These are phyloP conservation scores for Saksenaea vasiformis DNA, from an alignment of 371 early-diverging fungal species.

Conservation along the genomic window DNA sequence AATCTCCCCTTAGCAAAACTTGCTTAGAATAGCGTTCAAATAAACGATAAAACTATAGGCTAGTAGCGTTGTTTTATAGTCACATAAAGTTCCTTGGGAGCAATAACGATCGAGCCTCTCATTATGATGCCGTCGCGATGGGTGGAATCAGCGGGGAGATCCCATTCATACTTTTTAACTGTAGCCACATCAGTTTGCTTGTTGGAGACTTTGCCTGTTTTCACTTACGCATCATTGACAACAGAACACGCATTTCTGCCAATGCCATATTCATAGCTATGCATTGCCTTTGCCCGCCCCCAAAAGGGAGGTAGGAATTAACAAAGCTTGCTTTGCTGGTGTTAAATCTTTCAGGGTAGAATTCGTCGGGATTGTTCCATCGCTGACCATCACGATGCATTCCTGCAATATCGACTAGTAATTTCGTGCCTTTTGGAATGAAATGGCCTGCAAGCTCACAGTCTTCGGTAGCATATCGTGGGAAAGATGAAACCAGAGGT, in stretches of 20 bases:
- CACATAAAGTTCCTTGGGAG: no score
- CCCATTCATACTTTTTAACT: no score
- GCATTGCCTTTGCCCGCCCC: slow-evolving; percentile 30
- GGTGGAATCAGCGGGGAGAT: no score
- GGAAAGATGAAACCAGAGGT: slow-evolving; percentile 4
- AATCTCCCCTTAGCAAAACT: no score
- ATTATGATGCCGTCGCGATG: no score
- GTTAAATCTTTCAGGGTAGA: slow-evolving; percentile 49
- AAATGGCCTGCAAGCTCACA: slow-evolving; percentile 5
- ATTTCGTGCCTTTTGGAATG: slow-evolving; percentile 9
- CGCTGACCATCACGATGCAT: slow-evolving; percentile 10
- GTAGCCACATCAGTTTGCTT: no score
- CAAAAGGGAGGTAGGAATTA: slow-evolving; percentile 42
- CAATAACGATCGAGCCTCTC: no score
- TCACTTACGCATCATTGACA: slow-evolving; percentile 20
- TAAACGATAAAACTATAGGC: no score
- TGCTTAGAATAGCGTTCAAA: no score
- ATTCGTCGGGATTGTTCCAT: slow-evolving; percentile 38
- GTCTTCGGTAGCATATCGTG: slow-evolving; percentile 1
- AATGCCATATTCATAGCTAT: slow-evolving; percentile 29
- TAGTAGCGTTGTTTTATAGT: no score
- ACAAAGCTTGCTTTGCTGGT: slow-evolving; percentile 13
- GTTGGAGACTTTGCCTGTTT: not conserved
- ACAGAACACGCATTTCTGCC: slow-evolving; percentile 19
- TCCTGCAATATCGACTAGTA: slow-evolving; percentile 6